phyloP scores from a whole-genome alignment of 2,329 filamentous ascomycete species.

The Teratosphaeria viscida region DNA sequence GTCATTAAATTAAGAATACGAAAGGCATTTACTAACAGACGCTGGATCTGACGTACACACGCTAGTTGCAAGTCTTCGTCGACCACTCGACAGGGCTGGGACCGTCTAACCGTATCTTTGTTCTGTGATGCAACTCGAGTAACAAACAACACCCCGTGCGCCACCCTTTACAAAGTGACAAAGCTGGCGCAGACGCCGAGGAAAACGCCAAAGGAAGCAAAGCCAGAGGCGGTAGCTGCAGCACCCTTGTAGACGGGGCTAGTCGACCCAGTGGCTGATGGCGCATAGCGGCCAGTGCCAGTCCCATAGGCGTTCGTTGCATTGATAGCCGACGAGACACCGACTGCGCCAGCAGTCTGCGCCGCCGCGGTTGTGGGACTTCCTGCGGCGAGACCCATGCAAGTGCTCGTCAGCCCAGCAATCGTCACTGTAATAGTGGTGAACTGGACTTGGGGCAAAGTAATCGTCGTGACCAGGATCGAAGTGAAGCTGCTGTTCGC shows the following conservation, averaged over 20 bases:
- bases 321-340: not conserved
- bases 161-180: slow-evolving; percentile 13
- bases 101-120: not conserved
- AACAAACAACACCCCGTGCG: not conserved
- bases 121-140: not conserved
- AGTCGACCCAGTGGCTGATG: slow-evolving; percentile 5
- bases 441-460: slow-evolving; percentile 38
- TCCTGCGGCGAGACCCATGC: slow-evolving; percentile 7
- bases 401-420: slow-evolving; percentile 17
- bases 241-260: slow-evolving; percentile 14
- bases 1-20: not conserved
- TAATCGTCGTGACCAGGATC: slow-evolving; percentile 30
- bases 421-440: slow-evolving; percentile 26
- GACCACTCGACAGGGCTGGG: not conserved
- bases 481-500: slow-evolving; percentile 21
- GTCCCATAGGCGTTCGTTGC: slow-evolving; percentile 9
- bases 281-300: slow-evolving; percentile 8
- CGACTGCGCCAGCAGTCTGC: slow-evolving; percentile 3
- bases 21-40: not conserved
- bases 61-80: not conserved
- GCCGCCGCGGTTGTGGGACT: slow-evolving; percentile 5
- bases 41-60: not conserved
- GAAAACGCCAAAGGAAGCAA: slow-evolving; percentile 9
- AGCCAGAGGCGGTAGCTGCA: slow-evolving; percentile 11
- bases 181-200: slow-evolving; percentile 14